Evolutionary conservation across 768 basidiomycete genomes (phyloP).

Genomic region (Leccinum incarnatum): DNA sequence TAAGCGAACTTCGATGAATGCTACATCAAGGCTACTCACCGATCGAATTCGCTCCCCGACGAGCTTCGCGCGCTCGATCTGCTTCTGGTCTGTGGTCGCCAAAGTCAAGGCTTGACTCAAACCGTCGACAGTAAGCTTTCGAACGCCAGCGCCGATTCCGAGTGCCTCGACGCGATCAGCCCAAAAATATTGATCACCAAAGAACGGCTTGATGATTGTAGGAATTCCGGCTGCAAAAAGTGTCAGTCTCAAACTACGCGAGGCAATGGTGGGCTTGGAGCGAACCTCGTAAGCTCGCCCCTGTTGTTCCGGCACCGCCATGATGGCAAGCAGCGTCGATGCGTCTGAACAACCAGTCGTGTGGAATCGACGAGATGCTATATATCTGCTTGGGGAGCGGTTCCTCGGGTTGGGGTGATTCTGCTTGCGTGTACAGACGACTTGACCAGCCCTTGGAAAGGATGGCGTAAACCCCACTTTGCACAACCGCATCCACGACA

Average conservation of each 20-base stretch:
- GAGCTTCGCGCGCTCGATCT: constrained; percentile 79
- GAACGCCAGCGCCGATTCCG: constrained; percentile 84
- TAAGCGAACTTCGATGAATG: neutral
- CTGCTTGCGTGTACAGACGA: constrained; percentile 66
- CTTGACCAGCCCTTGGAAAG: constrained; percentile 99
- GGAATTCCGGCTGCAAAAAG: constrained; percentile 73
- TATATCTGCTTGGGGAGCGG: constrained; percentile 79
- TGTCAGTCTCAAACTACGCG: constrained; percentile 4
- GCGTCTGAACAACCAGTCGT: constrained; percentile 92
- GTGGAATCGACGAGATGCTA: constrained; percentile 81
- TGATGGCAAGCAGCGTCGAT: constrained; percentile 99
- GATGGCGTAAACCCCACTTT: constrained; percentile 88
- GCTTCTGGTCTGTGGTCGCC: constrained; percentile 87
- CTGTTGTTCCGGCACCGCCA: constrained; percentile 95
- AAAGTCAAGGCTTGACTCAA: constrained; percentile 73
- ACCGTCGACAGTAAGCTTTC: constrained; percentile 78
- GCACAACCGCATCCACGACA: constrained; percentile 83
- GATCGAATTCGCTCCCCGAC: constrained; percentile 86
- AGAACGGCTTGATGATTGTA: constrained; percentile 96
- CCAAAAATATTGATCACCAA: constrained; percentile 98
- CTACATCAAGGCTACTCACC: constrained; percentile 40
- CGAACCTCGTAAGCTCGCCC: constrained; percentile 87
- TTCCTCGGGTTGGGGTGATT: constrained; percentile 62
- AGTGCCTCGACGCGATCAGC: constrained; percentile 96
- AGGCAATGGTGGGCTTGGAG: neutral